phyloP scores from a whole-genome alignment of 2,329 filamentous ascomycete genomes.

The Scedosporium dehoogii region DNA sequence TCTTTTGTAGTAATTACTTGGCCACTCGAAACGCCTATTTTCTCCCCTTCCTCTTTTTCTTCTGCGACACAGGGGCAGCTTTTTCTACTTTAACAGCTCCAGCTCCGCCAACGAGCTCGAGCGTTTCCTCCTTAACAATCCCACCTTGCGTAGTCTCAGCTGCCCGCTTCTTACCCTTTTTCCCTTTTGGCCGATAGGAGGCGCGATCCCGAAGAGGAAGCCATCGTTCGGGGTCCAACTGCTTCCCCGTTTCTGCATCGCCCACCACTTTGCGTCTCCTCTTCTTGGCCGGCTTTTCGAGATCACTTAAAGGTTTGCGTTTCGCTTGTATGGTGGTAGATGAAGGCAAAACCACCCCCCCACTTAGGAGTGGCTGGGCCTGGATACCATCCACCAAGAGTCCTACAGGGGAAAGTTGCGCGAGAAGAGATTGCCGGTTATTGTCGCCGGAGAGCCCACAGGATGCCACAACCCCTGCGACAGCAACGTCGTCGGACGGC shows the following conservation, averaged over 20 bases:
- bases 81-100: slow-evolving; percentile 56
- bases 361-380: slow-evolving; percentile 50
- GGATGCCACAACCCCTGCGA: slow-evolving; percentile 79
- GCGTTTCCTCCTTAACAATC: slow-evolving; percentile 59
- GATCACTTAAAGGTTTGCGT: slow-evolving; percentile 26
- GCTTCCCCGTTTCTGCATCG: slow-evolving; percentile 66
- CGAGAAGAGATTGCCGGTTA: slow-evolving; percentile 43
- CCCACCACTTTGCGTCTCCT: slow-evolving; percentile 58
- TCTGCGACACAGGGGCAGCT: slow-evolving; percentile 27
- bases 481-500: slow-evolving; percentile 56
- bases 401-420: slow-evolving; percentile 50
- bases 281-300: slow-evolving; percentile 34
- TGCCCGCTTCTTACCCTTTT: slow-evolving; percentile 80
- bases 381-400: slow-evolving; percentile 52
- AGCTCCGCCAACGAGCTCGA: slow-evolving; percentile 53
- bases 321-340: slow-evolving; percentile 22
- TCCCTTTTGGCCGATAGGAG: slow-evolving; percentile 81
- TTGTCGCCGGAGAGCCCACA: slow-evolving; percentile 53
- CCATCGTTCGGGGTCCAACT: slow-evolving; percentile 86
- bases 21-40: slow-evolving; percentile 25
- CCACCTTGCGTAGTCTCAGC: slow-evolving; percentile 78
- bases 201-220: slow-evolving; percentile 81
- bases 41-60: slow-evolving; percentile 37
- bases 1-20: too few species aligned
- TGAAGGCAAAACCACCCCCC: slow-evolving; percentile 44